phyloP scores from a whole-genome alignment of 306 rosid genomes.

The Corylus heterophylla region DNA sequence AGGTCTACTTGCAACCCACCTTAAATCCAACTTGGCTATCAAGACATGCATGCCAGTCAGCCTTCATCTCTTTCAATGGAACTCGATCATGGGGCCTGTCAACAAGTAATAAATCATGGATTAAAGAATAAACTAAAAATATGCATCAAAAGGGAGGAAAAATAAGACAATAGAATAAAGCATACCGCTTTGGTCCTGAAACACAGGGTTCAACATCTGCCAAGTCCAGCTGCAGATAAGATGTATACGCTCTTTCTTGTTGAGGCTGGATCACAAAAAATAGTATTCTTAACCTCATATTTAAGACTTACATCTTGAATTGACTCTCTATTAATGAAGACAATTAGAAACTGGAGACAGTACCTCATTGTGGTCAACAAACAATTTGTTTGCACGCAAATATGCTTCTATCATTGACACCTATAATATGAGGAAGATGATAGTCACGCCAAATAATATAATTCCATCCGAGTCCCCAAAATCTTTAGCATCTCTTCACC shows the following conservation, averaged over 20 bases:
- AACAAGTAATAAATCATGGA: not conserved
- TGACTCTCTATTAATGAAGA: not conserved
- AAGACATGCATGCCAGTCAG: constrained; percentile 32
- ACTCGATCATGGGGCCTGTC: constrained; percentile 32
- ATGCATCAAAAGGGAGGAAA: not conserved
- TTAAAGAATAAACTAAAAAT: not conserved
- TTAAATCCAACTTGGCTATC: constrained; percentile 28
- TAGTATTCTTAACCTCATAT: not conserved
- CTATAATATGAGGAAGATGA: constrained; percentile 4
- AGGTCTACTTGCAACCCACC: constrained; percentile 15
- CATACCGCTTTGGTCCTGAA: constrained; percentile 25
- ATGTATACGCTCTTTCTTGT: constrained; percentile 24
- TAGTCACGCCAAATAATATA: not conserved
- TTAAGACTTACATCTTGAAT: not conserved
- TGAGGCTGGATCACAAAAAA: constrained; percentile 14
- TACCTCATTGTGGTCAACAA: constrained; percentile 21
- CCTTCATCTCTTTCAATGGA: constrained; percentile 30
- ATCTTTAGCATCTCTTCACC: not conserved
- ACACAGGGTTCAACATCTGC: constrained; percentile 32
- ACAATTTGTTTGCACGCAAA: constrained; percentile 21
- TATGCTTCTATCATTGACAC: constrained; percentile 23
- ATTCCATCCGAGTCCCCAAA: not conserved
- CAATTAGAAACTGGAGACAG: not conserved
- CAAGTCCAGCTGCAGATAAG: constrained; percentile 26
- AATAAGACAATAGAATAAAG: not conserved